Conservation (phyloP, 495 filamentous ascomycete species). For the Aspergillus panamensis region DNA sequence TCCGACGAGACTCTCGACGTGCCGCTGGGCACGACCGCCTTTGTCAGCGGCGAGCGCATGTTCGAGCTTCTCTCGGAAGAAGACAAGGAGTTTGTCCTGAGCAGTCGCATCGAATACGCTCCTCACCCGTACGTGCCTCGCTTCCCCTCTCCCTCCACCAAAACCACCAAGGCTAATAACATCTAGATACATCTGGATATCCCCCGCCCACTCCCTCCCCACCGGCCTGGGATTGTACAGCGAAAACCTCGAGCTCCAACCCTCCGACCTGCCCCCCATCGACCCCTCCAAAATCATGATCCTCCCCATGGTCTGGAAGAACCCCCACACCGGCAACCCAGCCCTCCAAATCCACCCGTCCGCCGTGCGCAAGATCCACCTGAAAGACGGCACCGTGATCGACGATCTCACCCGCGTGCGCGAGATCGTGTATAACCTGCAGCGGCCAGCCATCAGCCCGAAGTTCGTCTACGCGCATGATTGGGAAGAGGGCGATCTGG, state of each 20-base stretch:
- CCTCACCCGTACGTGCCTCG: slow-evolving; percentile 52
- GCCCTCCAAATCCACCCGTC: slow-evolving; percentile 70
- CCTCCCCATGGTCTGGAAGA: slow-evolving; percentile 62
- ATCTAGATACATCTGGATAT: slow-evolving; percentile 72
- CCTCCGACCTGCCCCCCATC: slow-evolving; percentile 56
- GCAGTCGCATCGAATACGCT: slow-evolving; percentile 66
- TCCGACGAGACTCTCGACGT: slow-evolving; percentile 64
- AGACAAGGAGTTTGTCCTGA: slow-evolving; percentile 62
- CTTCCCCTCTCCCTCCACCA: no score
- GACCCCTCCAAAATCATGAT: slow-evolving; percentile 36
- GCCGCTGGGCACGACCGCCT: slow-evolving; percentile 72
- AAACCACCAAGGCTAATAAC: no score
- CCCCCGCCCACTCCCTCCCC: slow-evolving; percentile 55
- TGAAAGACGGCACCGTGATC: slow-evolving; percentile 58
- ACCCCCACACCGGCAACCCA: slow-evolving; percentile 61
- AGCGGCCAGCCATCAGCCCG: slow-evolving; percentile 68
- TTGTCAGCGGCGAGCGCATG: slow-evolving; percentile 64
- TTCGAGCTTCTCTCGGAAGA: slow-evolving; percentile 57
- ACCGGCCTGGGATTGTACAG: slow-evolving; percentile 65
- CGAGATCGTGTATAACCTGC: slow-evolving; percentile 61
- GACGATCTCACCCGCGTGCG: slow-evolving; percentile 63
- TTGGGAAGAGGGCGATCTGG: slow-evolving; percentile 70
- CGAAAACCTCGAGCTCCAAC: slow-evolving; percentile 54
- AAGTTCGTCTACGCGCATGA: slow-evolving; percentile 67
- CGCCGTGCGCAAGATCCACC: slow-evolving; percentile 61